Evolutionary conservation across 108 stramenopile genomes (phyloP).

Genomic region (Licmophora abbreviata): DNA sequence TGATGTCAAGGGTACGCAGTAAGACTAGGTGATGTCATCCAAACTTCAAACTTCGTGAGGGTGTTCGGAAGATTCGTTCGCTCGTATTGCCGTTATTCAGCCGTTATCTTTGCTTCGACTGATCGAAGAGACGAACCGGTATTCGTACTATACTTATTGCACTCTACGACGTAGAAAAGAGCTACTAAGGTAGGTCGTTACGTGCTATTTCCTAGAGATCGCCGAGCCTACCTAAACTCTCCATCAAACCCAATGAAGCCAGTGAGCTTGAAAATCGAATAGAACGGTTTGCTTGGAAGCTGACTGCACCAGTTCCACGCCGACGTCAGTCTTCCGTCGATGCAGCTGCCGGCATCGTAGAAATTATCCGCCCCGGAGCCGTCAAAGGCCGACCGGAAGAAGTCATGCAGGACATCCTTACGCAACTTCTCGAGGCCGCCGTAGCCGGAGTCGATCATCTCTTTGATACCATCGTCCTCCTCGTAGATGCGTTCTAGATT

Average conservation of each 20-base stretch:
- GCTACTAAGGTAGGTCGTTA: no score
- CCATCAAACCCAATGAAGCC: conserved; percentile 77
- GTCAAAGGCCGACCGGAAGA: conserved; percentile 81
- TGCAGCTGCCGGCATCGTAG: conserved; percentile 76
- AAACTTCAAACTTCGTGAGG: no score
- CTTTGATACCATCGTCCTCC: conserved; percentile 42
- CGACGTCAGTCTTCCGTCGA: conserved; percentile 74
- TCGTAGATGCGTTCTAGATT: conserved; percentile 37
- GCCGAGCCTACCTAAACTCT: conserved; percentile 45
- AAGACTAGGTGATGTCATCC: no score
- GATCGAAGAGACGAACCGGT: no score
- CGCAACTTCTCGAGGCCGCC: conserved; percentile 55
- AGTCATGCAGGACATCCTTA: conserved; percentile 73
- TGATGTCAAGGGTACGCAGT: no score
- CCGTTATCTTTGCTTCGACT: no score
- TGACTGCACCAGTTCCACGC: conserved; percentile 88
- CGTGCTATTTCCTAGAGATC: no score
- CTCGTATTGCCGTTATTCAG: no score
- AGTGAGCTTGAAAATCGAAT: conserved; percentile 70
- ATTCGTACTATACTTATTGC: no score
- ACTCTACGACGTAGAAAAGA: no score
- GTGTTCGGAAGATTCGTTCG: no score
- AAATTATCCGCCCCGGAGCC: conserved; percentile 70
- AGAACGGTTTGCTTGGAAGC: conserved; percentile 54
- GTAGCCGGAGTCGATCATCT: conserved; percentile 43